Conservation (phyloP, 176 grass and related monocot species). For the Stipa capillata region DNA sequence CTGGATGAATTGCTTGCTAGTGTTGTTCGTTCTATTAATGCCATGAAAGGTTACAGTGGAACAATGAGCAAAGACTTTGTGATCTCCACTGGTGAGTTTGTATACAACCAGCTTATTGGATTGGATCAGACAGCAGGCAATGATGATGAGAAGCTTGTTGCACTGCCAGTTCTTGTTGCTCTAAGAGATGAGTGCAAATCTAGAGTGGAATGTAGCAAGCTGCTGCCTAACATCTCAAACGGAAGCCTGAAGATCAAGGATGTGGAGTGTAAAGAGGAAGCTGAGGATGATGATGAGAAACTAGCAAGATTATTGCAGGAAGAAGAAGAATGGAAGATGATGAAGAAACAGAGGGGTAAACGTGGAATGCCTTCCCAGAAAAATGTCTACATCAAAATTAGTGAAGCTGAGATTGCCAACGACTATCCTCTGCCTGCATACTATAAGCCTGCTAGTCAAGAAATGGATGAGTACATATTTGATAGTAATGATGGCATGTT, state of each 20-base stretch:
- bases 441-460: conserved; percentile 74
- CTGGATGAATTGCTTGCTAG: conserved; percentile 90
- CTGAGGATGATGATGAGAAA: conserved; percentile 82
- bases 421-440: conserved; percentile 96
- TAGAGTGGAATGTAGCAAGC: conserved; percentile 46
- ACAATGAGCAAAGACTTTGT: conserved; percentile 83
- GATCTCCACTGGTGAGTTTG: conserved; percentile 77
- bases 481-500: conserved; percentile 58
- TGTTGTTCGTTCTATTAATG: conserved; percentile 81
- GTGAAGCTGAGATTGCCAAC: conserved; percentile 95
- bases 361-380: conserved; percentile 52
- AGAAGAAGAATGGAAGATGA: conserved; percentile 97
- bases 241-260: conserved; percentile 80
- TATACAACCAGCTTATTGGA: conserved; percentile 88
- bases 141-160: conserved; percentile 53
- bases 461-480: conserved; percentile 99
- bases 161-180: conserved; percentile 71
- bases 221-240: conserved; percentile 40
- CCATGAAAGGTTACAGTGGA: conserved; percentile 51
- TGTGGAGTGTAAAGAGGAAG: conserved; percentile 25
- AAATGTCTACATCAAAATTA: conserved; percentile 97
- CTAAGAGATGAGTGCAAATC: conserved; percentile 83
- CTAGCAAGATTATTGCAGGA: conserved; percentile 84
- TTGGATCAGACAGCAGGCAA: conserved; percentile 52
- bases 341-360: conserved; percentile 70